Evolutionary conservation across 2,329 filamentous ascomycete genomes (phyloP).

Genomic region (Xylaria sp.): DNA sequence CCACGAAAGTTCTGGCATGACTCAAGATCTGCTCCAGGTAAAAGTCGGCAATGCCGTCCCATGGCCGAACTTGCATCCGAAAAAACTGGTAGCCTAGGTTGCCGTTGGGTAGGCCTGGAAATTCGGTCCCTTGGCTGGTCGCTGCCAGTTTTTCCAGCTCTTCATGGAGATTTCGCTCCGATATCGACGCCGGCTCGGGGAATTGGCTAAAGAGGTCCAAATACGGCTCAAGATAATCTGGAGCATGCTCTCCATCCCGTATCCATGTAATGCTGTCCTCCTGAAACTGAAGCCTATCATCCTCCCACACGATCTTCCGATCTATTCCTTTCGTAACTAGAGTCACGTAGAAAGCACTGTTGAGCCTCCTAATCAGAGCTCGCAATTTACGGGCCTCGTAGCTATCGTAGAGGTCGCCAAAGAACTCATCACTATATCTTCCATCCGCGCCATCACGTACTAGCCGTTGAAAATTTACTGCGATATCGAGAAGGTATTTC

Average conservation of each 20-base stretch:
- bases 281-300: slow-evolving; percentile 1
- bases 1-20: slow-evolving; percentile 31
- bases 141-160: slow-evolving; percentile 31
- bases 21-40: slow-evolving; percentile 25
- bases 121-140: slow-evolving; percentile 33
- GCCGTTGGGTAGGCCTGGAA: slow-evolving; percentile 26
- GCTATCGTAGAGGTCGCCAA: slow-evolving; percentile 7
- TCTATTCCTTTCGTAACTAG: slow-evolving; percentile 17
- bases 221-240: not conserved
- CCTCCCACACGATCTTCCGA: slow-evolving; percentile 18
- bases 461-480: slow-evolving; percentile 13
- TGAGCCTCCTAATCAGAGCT: slow-evolving; percentile 18
- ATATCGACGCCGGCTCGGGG: not conserved
- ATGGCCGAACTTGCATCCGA: slow-evolving; percentile 23
- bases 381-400: slow-evolving; percentile 4
- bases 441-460: slow-evolving; percentile 18
- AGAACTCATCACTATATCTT: slow-evolving; percentile 22
- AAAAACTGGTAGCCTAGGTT: slow-evolving; percentile 28
- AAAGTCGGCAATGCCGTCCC: slow-evolving; percentile 24
- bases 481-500: slow-evolving; percentile 23
- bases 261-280: not conserved
- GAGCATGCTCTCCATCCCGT: not conserved
- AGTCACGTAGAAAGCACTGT: slow-evolving; percentile 21
- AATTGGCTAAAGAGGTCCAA: slow-evolving; percentile 1
- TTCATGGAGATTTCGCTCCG: not conserved